These are phyloP conservation scores for Termitomyces sp. DNA, from an alignment of 768 basidiomycete species.

Conservation along the genomic window DNA sequence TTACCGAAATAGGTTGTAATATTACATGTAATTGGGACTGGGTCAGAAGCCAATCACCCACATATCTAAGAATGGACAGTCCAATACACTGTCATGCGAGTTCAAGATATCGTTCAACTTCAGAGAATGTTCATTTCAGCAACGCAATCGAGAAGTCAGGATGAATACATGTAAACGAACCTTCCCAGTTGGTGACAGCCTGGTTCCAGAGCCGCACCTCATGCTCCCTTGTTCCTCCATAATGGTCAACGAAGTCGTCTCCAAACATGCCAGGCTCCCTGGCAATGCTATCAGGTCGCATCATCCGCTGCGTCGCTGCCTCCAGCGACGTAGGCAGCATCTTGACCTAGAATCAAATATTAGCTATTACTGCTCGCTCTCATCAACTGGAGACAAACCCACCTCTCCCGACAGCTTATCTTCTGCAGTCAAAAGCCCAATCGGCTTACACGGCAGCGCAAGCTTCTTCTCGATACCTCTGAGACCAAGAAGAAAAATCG, in stretches of 20 bases:
- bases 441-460: slow-evolving; percentile 63
- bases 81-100: slow-evolving; percentile 43
- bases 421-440: slow-evolving; percentile 50
- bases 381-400: slow-evolving; percentile 9
- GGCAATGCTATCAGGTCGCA: slow-evolving; percentile 71
- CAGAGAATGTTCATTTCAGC: neutral
- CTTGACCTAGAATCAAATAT: slow-evolving; percentile 40
- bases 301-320: slow-evolving; percentile 77
- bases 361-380: slow-evolving; percentile 11
- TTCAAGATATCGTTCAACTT: slow-evolving; percentile 85
- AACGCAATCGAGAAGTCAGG: slow-evolving; percentile 10
- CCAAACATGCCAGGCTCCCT: slow-evolving; percentile 73
- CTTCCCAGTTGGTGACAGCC: slow-evolving; percentile 93
- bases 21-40: neutral
- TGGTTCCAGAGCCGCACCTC: slow-evolving; percentile 84
- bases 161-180: slow-evolving; percentile 36
- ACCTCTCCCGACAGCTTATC: slow-evolving; percentile 56
- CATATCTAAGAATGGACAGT: neutral
- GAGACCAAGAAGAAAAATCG: slow-evolving; percentile 83
- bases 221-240: slow-evolving; percentile 90
- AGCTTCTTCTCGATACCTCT: slow-evolving; percentile 82
- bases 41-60: neutral
- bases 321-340: slow-evolving; percentile 80
- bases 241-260: slow-evolving; percentile 90
- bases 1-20: slow-evolving; percentile 14